These are phyloP conservation scores for Pyrus hybrid DNA, from an alignment of 331 rosid genomes.

Conservation along the genomic window DNA sequence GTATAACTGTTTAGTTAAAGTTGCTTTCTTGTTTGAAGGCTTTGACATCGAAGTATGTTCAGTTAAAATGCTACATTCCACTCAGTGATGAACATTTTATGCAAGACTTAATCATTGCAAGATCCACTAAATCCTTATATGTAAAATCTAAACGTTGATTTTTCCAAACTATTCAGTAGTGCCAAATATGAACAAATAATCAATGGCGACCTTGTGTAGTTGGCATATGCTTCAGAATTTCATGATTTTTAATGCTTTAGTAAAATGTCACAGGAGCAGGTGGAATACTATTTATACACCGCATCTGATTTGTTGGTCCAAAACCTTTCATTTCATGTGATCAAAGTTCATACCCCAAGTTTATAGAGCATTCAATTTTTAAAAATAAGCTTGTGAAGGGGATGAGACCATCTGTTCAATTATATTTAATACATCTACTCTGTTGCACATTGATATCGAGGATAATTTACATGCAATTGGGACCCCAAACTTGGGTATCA, in stretches of 20 bases:
- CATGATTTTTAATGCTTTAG: background rate
- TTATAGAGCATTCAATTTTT: background rate
- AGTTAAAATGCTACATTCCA: too few relatives aligned
- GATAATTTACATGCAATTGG: too few relatives aligned
- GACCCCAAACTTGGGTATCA: too few relatives aligned
- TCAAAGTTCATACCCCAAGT: background rate
- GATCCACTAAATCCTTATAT: too few relatives aligned
- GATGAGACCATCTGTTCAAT: background rate
- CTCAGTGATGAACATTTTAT: too few relatives aligned
- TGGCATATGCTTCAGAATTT: background rate
- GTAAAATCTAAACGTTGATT: too few relatives aligned
- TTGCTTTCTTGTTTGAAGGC: too few relatives aligned
- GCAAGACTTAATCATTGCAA: too few relatives aligned
- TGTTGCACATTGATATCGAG: too few relatives aligned
- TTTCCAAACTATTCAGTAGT: too few relatives aligned
- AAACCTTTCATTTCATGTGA: background rate
- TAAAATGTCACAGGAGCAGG: background rate
- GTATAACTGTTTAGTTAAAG: too few relatives aligned
- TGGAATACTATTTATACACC: background rate
- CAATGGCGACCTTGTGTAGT: background rate
- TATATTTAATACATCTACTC: background rate
- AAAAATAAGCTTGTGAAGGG: background rate
- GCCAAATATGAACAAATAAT: background rate
- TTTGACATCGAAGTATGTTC: too few relatives aligned
- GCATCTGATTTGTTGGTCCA: background rate